Percentiles rank a stretch among this genome's conserved stretches.
Conservation (phyloP, 176 grass and related monocot species). For the Juncus inflexus region DNA sequence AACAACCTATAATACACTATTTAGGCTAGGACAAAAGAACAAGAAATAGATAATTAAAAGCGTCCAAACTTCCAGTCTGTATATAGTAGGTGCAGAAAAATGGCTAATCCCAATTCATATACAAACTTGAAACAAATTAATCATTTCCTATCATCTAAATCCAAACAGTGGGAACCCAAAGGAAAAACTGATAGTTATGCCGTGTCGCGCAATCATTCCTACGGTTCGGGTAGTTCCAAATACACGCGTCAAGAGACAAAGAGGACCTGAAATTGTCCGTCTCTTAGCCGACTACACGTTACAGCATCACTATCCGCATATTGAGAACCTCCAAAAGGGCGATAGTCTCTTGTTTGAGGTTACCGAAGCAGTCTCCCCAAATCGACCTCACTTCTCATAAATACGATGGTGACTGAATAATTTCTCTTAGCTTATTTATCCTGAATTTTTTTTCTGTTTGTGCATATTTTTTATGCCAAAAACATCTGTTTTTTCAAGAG, state of each 20-base stretch:
- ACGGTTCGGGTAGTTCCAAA: slow-evolving; percentile 90
- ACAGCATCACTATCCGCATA: slow-evolving; percentile 68
- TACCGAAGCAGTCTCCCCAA: slow-evolving; percentile 46
- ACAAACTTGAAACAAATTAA: not conserved
- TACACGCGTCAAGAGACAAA: slow-evolving; percentile 65
- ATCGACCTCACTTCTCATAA: slow-evolving; percentile 97
- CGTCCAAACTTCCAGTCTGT: too few species aligned
- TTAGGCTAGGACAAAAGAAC: too few species aligned
- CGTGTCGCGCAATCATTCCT: slow-evolving; percentile 81
- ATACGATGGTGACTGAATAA: slow-evolving; percentile 63
- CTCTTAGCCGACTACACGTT: slow-evolving; percentile 71
- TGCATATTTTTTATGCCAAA: too few species aligned
- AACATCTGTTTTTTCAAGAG: too few species aligned
- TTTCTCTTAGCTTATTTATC: not conserved
- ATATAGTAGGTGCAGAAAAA: not conserved
- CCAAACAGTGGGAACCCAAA: slow-evolving; percentile 82
- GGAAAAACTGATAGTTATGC: slow-evolving; percentile 90
- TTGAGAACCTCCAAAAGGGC: slow-evolving; percentile 81
- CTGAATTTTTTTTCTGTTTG: too few species aligned
- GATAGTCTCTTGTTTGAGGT: slow-evolving; percentile 80
- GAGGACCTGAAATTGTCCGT: slow-evolving; percentile 73
- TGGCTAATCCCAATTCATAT: not conserved
- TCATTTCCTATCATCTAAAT: slow-evolving; percentile 15
- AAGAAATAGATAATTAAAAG: too few species aligned
- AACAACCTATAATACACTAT: too few species aligned